A percentile compares a stretch with the other conserved stretches of the same genome.
Evolutionary conservation across 1,139 yeast genomes (phyloP).

Genomic region (Hanseniaspora uvarum): DNA sequence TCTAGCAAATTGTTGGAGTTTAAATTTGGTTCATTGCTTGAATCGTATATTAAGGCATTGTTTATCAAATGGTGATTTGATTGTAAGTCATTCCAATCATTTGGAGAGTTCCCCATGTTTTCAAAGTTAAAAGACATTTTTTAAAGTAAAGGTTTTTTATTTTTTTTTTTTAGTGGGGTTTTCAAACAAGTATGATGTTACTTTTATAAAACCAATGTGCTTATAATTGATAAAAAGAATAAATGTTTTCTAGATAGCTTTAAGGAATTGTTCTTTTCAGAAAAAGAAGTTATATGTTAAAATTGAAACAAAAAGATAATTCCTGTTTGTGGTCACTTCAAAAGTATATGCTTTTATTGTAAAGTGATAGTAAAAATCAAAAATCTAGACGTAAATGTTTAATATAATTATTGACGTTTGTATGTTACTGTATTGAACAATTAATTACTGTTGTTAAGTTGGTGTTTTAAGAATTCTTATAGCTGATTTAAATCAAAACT

Average conservation of each 20-base stretch:
- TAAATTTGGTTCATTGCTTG: neutral
- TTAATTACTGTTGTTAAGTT: neutral
- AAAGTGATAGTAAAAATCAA: neutral
- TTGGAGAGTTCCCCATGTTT: neutral
- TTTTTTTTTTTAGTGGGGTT: neutral
- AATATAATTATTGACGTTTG: neutral
- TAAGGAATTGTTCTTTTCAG: neutral
- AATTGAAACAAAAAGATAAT: too few relatives aligned
- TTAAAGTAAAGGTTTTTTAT: neutral
- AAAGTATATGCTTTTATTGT: neutral
- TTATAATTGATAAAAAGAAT: neutral
- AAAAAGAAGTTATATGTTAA: neutral
- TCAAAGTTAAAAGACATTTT: neutral
- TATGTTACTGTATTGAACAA: neutral
- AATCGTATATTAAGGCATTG: conserved; percentile 2
- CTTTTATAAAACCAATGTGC: too few relatives aligned
- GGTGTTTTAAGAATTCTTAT: neutral
- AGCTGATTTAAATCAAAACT: neutral
- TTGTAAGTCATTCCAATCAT: neutral
- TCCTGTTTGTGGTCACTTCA: neutral
- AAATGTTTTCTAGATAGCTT: too few relatives aligned
- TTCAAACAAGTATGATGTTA: neutral
- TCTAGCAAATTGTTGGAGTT: neutral
- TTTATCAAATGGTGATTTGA: neutral
- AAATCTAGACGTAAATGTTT: neutral